phyloP scores from a whole-genome alignment of 352 stramenopile species.

The Phytophthora tentaculata region DNA sequence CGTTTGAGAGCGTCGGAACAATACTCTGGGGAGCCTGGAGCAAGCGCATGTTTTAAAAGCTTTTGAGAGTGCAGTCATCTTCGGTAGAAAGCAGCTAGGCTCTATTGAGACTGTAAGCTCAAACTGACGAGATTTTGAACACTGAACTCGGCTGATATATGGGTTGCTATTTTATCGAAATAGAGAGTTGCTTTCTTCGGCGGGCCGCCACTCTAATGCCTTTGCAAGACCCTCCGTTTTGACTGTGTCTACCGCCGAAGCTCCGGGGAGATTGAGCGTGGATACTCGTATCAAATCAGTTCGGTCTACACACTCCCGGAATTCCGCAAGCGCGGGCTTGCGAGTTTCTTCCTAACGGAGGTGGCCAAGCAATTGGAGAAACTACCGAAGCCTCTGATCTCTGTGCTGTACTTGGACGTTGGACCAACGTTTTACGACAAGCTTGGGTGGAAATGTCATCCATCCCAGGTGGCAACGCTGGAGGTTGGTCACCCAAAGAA shows the following conservation, averaged over 20 bases:
- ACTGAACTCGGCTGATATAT: no score
- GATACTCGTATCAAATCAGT: constrained; percentile 57
- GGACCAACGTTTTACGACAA: constrained; percentile 59
- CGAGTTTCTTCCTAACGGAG: constrained; percentile 44
- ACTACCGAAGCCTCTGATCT: constrained; percentile 38
- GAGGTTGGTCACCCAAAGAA: constrained; percentile 30
- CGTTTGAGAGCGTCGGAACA: no score
- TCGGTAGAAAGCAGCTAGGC: no score
- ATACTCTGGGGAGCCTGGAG: no score
- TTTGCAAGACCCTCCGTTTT: constrained; percentile 62
- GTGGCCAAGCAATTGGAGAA: constrained; percentile 38
- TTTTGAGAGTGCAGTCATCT: no score
- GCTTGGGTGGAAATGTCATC: constrained; percentile 53
- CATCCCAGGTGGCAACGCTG: constrained; percentile 44
- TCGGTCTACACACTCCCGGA: constrained; percentile 65
- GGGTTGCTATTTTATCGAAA: no score
- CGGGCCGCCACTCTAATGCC: constrained; percentile 50
- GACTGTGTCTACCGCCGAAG: constrained; percentile 45
- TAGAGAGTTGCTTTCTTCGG: no score
- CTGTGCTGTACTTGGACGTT: constrained; percentile 64
- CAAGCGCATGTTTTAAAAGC: no score
- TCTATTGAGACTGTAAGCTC: no score
- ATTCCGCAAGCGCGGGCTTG: constrained; percentile 51
- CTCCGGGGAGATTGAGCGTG: constrained; percentile 39
- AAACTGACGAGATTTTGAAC: no score